These are phyloP conservation scores for Acidiella bohemica DNA, from an alignment of 495 filamentous ascomycete genomes.

Conservation along the genomic window DNA sequence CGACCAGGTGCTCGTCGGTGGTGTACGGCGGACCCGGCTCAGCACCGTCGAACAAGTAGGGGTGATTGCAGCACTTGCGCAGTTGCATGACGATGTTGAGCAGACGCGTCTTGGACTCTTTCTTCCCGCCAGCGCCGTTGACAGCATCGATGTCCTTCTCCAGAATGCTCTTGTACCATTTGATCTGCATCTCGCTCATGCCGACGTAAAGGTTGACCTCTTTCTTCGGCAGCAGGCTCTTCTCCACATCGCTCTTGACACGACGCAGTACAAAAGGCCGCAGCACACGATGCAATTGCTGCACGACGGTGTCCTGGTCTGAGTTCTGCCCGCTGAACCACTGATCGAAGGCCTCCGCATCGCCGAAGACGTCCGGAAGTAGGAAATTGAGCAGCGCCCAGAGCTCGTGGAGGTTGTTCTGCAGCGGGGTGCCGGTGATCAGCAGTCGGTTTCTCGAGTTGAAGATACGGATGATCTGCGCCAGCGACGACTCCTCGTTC, in stretches of 20 bases:
- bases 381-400: conserved; percentile 98
- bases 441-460: conserved; percentile 89
- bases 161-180: conserved; percentile 98
- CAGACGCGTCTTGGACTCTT: conserved; percentile 97
- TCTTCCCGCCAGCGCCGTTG: conserved; percentile 90
- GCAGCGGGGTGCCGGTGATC: conserved; percentile 93
- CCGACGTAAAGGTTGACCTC: conserved; percentile 95
- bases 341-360: conserved; percentile 93
- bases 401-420: conserved; percentile 98
- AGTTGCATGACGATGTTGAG: conserved; percentile 99
- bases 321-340: conserved; percentile 87
- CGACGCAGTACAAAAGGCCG: conserved; percentile 89
- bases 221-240: conserved; percentile 94
- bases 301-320: conserved; percentile 91
- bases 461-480: conserved; percentile 94
- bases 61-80: conserved; percentile 97
- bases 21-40: conserved; percentile 97
- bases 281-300: conserved; percentile 87
- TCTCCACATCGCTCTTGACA: conserved; percentile 97
- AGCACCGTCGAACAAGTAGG: conserved; percentile 95
- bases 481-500: conserved; percentile 94
- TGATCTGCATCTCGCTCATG: conserved; percentile 98
- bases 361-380: conserved; percentile 93
- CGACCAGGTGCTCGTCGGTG: conserved; percentile 89
- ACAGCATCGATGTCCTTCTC: conserved; percentile 99